These are phyloP conservation scores for Carex arenaria DNA, from an alignment of 202 grass and related monocot species.

Conservation along the genomic window DNA sequence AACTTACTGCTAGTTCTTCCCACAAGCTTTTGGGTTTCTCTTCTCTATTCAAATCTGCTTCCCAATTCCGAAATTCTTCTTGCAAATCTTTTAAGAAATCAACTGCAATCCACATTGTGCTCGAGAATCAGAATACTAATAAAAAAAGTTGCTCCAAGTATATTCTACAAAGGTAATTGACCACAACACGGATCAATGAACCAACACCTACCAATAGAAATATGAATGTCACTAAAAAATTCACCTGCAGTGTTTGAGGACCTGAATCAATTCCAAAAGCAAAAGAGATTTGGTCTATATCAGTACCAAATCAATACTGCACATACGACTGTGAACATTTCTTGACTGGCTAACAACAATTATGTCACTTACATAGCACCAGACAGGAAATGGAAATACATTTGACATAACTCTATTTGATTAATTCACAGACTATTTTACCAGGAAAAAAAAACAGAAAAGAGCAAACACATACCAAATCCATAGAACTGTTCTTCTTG, in stretches of 20 bases:
- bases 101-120: conserved; percentile 28
- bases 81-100: conserved; percentile 79
- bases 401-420: neutral
- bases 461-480: conserved; percentile 38
- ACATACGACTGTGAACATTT: too few relatives aligned
- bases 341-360: neutral
- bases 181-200: neutral
- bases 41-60: conserved; percentile 58
- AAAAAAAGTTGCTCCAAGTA: neutral
- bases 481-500: conserved; percentile 70
- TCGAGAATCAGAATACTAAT: neutral
- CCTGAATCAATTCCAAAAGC: neutral
- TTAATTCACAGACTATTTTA: neutral
- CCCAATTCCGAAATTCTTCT: conserved; percentile 87
- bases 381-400: neutral
- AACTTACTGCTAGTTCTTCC: conserved; percentile 82
- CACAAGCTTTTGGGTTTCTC: conserved; percentile 78
- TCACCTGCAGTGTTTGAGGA: conserved; percentile 17
- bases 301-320: neutral
- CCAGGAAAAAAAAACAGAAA: neutral
- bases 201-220: neutral
- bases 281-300: neutral
- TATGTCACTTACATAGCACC: neutral
- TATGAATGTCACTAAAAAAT: conserved; percentile 60
- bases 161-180: neutral